Evolutionary conservation across 2,329 filamentous ascomycete genomes (phyloP), one percentile per base, ranked within the genome.

Genomic region (Lecanicillium sp.): DNA sequence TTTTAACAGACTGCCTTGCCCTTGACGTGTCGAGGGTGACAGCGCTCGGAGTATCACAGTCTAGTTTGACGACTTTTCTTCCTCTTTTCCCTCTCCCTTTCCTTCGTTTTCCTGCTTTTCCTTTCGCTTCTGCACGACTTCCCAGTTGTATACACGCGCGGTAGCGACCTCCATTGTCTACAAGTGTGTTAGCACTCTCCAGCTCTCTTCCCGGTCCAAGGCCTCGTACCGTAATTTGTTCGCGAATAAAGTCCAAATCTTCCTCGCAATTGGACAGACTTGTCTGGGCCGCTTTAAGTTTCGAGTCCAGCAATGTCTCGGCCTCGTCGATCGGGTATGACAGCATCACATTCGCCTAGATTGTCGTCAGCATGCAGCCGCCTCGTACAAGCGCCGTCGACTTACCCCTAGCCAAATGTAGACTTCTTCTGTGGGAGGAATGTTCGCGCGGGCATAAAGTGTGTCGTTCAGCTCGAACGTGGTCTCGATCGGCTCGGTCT

Each of bases 71-170:
- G 52, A 47, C 46, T 61, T 56, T 36, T 59, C 56, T 22, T 57
- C 55, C 25, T 61, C 64, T 45, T 66, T 65, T 32, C 54, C 55
- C 34, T 33, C 37, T 62, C 61, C 43, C 62, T 56, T 35, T 59
- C 59, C 42, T 64, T 61, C 37, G 68, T 79, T 46, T 79, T 83
- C 80, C 4, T 65, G 71, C 61, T 88, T 92, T 44, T 95, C 88
- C 69, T 95, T 96, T 51, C 92, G 74, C 65, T 94, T 87, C 69
- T 95, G 86, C 31, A 90, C 87, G 4, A 98, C 88, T 55, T 98
- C 92, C 90, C 92, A 97, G 63, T 98, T 98, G 64, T 98, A 97
- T n/a, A 98, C 89, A 47, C 92, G 76, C 17, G 92, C 92, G 29
- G 90, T 88, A 4, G 92, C 92, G 25, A 98, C 92, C 63, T 98